phyloP scores from a whole-genome alignment of 305 asterid species.

The Fraxinus baroniana region DNA sequence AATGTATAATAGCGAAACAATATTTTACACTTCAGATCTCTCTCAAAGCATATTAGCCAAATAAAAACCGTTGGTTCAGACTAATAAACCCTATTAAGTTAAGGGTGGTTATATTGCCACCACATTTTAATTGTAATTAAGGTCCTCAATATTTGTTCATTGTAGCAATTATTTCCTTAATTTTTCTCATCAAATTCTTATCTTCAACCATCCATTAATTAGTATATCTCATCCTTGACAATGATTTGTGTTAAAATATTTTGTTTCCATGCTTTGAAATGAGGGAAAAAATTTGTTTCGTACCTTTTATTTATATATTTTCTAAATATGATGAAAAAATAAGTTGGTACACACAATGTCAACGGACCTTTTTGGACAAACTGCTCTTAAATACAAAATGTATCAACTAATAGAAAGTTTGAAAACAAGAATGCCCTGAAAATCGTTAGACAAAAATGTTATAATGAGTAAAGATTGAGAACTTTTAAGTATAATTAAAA shows the following conservation, averaged over 20 bases:
- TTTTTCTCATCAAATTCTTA: neutral
- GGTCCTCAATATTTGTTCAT: neutral
- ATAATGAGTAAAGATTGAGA: neutral
- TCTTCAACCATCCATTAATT: neutral
- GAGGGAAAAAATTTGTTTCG: neutral
- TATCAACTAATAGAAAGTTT: neutral
- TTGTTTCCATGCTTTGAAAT: neutral
- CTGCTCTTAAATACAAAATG: neutral
- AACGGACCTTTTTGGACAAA: neutral
- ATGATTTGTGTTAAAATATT: neutral
- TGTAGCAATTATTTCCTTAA: neutral
- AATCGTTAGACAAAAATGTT: neutral
- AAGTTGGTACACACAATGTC: neutral
- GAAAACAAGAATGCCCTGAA: neutral
- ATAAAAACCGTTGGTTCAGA: neutral
- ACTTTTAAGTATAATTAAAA: no score
- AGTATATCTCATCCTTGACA: neutral
- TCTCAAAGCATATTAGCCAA: neutral
- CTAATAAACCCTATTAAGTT: neutral
- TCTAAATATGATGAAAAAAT: neutral
- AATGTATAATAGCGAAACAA: neutral
- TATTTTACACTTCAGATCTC: neutral
- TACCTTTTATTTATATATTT: neutral
- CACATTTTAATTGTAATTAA: neutral
- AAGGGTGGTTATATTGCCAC: neutral